Conservation (phyloP, 371 early-diverging fungal genomes). For the Lichtheimia ornata region DNA sequence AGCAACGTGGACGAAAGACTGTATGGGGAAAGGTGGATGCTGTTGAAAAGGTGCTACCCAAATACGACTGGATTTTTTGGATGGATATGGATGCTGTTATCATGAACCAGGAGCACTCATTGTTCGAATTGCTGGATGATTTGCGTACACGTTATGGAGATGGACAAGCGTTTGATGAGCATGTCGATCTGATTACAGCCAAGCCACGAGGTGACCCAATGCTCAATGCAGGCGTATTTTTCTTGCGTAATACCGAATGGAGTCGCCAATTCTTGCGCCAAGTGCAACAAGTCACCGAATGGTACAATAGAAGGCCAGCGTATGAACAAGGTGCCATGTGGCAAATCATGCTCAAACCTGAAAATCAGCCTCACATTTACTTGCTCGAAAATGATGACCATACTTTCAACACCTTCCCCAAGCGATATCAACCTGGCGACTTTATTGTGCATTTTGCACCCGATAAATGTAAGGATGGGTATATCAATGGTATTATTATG, state of each 20-base stretch:
- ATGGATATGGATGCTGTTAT: constrained; percentile 71
- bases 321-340: constrained; percentile 70
- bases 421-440: constrained; percentile 49
- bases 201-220: constrained; percentile 48
- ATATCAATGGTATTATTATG: too few species aligned
- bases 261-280: constrained; percentile 51
- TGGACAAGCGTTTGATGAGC: constrained; percentile 23
- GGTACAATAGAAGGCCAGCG: constrained; percentile 45
- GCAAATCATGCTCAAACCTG: constrained; percentile 50
- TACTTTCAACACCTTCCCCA: constrained; percentile 64
- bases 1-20: constrained; percentile 39
- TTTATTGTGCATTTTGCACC: constrained; percentile 70
- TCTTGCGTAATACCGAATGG: constrained; percentile 66
- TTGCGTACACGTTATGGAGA: constrained; percentile 24
- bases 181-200: constrained; percentile 52
- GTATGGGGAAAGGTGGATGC: constrained; percentile 69
- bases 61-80: constrained; percentile 72
- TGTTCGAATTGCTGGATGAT: constrained; percentile 41
- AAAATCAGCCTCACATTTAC: constrained; percentile 33
- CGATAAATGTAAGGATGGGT: constrained; percentile 40
- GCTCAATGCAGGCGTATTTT: constrained; percentile 67
- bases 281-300: constrained; percentile 47
- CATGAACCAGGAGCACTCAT: constrained; percentile 42
- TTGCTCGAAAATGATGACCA: constrained; percentile 59
- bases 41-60: constrained; percentile 61